These are phyloP conservation scores for Globisporangium okanoganense DNA, from an alignment of 352 stramenopile species.

Conservation along the genomic window DNA sequence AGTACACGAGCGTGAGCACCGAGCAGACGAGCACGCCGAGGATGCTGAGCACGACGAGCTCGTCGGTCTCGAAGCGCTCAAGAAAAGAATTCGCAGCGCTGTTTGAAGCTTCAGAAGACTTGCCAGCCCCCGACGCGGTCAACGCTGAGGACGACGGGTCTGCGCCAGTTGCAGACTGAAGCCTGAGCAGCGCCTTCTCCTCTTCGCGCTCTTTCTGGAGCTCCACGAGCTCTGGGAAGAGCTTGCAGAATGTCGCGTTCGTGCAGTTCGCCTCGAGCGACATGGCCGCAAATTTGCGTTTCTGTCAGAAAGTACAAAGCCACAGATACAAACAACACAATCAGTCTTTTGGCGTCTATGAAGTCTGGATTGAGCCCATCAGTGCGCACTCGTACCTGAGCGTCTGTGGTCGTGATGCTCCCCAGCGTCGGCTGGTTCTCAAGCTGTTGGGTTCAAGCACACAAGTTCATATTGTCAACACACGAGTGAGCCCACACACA, in stretches of 20 bases:
- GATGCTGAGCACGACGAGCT: conserved; percentile 15
- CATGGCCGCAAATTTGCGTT: conserved; percentile 75
- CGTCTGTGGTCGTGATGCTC: conserved; percentile 83
- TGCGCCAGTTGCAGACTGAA: conserved; percentile 6
- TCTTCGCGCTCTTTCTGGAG: conserved; percentile 57
- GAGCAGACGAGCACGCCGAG: conserved; percentile 21
- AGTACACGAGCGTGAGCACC: conserved; percentile 14
- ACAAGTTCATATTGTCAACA: conserved; percentile 4
- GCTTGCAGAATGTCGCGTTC: conserved; percentile 74
- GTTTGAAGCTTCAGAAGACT: neutral
- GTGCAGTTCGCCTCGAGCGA: conserved; percentile 83
- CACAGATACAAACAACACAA: neutral
- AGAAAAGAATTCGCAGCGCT: conserved; percentile 5
- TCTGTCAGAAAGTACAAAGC: conserved; percentile 22
- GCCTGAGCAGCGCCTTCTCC: conserved; percentile 37
- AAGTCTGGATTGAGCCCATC: neutral
- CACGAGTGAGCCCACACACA: neutral
- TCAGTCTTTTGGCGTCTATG: neutral
- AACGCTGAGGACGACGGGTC: neutral
- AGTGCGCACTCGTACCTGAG: conserved; percentile 29
- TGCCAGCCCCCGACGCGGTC: neutral
- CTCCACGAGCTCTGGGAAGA: conserved; percentile 89
- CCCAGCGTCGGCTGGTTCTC: conserved; percentile 85
- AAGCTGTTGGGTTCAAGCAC: conserved; percentile 24
- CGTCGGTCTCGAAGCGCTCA: conserved; percentile 16